phyloP scores from a whole-genome alignment of 2,329 filamentous ascomycete species.

The Sordariomycetes sp. region DNA sequence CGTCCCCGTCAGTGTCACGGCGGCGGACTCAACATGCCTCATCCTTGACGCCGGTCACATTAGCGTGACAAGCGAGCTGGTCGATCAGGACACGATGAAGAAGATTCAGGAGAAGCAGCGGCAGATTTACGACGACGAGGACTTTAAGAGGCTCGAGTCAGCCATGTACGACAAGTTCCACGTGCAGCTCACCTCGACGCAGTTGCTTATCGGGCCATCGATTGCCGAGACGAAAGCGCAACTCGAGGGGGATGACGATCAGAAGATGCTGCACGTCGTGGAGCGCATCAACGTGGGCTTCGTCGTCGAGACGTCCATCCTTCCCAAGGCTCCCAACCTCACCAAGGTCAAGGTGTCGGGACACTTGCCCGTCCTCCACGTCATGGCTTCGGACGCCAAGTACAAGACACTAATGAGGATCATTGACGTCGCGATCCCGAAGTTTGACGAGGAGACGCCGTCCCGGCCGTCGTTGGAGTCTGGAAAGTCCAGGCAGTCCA shows the following conservation, averaged over 20 bases:
- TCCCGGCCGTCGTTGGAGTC: not conserved
- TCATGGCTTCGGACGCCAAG: conserved; percentile 83
- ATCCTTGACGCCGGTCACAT: conserved; percentile 95
- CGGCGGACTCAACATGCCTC: conserved; percentile 68
- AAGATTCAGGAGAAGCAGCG: conserved; percentile 87
- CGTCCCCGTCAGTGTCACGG: conserved; percentile 82
- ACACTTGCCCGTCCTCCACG: conserved; percentile 83
- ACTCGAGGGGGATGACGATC: conserved; percentile 52
- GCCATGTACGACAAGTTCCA: conserved; percentile 97
- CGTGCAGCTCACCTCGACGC: conserved; percentile 85
- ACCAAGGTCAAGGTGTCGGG: conserved; percentile 87
- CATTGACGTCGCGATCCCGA: conserved; percentile 89
- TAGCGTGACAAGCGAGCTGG: conserved; percentile 84
- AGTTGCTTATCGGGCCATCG: conserved; percentile 87
- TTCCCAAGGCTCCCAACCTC: conserved; percentile 89
- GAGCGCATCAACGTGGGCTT: conserved; percentile 98
- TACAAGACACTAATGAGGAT: conserved; percentile 96
- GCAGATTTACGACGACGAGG: conserved; percentile 75
- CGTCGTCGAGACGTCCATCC: conserved; percentile 85
- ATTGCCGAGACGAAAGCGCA: conserved; percentile 83
- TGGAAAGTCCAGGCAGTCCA: conserved; percentile 23
- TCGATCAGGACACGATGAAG: conserved; percentile 79
- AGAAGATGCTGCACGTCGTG: conserved; percentile 72
- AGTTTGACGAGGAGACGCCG: conserved; percentile 39
- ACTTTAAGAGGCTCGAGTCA: conserved; percentile 76